Conservation (phyloP, 1,139 yeast species). For the Magnusiomyces paraingens region DNA sequence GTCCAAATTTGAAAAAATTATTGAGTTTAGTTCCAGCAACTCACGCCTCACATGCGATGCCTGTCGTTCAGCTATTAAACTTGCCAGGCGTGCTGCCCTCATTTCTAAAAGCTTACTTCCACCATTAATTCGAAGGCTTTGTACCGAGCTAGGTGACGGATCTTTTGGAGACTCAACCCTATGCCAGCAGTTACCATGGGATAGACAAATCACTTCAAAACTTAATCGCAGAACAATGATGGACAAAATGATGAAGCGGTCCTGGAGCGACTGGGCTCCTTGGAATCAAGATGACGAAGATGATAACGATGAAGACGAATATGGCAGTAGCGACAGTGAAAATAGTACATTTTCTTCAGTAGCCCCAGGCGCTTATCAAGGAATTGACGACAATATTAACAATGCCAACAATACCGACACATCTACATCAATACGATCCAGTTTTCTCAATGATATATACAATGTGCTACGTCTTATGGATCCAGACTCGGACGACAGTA, state of each 20-base stretch:
- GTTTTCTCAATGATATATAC: slow-evolving; percentile 41
- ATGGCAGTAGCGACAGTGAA: neutral
- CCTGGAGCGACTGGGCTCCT: neutral
- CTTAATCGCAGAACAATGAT: neutral
- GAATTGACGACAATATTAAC: neutral
- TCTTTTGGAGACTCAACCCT: neutral
- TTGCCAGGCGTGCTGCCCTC: neutral
- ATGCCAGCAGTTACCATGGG: slow-evolving; percentile 7
- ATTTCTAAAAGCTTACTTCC: slow-evolving; percentile 5
- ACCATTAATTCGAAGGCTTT: slow-evolving; percentile 2
- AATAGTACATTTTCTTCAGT: neutral
- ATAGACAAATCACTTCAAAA: slow-evolving; percentile 3
- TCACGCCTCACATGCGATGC: neutral
- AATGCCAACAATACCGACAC: too few species aligned
- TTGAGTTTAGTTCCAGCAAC: neutral
- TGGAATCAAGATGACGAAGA: neutral
- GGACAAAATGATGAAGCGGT: slow-evolving; percentile 1
- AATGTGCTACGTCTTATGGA: slow-evolving; percentile 43
- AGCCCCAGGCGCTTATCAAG: too few species aligned
- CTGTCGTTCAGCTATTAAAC: neutral
- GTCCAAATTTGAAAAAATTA: neutral
- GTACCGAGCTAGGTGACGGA: neutral
- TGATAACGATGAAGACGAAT: neutral
- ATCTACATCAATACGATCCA: slow-evolving; percentile 9
- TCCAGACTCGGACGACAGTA: slow-evolving; percentile 40